Conservation (phyloP, 139 green algal genomes). For the Limnomonas spitsbergensis region DNA sequence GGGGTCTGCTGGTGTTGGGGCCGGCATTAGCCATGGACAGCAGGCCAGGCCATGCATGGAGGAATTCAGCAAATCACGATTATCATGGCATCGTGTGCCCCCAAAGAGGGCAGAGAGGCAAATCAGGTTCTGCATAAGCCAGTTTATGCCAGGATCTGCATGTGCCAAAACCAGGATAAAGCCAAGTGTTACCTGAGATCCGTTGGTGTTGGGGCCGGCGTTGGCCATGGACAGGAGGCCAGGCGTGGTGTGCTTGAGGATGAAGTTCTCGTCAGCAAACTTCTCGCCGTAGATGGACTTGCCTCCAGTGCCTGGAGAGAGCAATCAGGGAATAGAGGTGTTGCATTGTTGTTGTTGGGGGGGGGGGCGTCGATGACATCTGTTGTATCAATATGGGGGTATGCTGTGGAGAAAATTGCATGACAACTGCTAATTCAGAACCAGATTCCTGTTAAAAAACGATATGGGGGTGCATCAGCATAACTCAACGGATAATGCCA, state of each 20-base stretch:
- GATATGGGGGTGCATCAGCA: not conserved
- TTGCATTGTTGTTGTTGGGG: not conserved
- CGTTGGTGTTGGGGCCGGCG: slow-evolving; percentile 77
- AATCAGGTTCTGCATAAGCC: too few relatives aligned
- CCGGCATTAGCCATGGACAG: slow-evolving; percentile 81
- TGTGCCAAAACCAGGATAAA: too few relatives aligned
- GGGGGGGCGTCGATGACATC: too few relatives aligned
- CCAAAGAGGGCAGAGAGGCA: too few relatives aligned
- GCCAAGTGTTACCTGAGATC: slow-evolving; percentile 40
- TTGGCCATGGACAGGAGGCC: slow-evolving; percentile 79
- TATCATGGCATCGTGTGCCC: too few relatives aligned
- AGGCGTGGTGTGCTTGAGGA: slow-evolving; percentile 41
- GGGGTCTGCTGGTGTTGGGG: slow-evolving; percentile 74
- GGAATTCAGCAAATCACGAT: too few relatives aligned
- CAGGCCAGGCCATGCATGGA: slow-evolving; percentile 44
- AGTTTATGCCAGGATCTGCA: too few relatives aligned
- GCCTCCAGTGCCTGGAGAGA: slow-evolving; percentile 64
- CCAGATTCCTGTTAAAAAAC: not conserved
- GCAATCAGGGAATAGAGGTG: not conserved
- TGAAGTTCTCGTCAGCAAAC: slow-evolving; percentile 85
- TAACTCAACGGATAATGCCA: too few relatives aligned
- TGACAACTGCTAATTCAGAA: not conserved
- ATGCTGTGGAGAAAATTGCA: not conserved
- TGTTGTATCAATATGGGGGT: not conserved
- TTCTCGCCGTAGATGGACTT: slow-evolving; percentile 82